phyloP scores from a whole-genome alignment of 164 flowering plant genomes.

The Piper betle region DNA sequence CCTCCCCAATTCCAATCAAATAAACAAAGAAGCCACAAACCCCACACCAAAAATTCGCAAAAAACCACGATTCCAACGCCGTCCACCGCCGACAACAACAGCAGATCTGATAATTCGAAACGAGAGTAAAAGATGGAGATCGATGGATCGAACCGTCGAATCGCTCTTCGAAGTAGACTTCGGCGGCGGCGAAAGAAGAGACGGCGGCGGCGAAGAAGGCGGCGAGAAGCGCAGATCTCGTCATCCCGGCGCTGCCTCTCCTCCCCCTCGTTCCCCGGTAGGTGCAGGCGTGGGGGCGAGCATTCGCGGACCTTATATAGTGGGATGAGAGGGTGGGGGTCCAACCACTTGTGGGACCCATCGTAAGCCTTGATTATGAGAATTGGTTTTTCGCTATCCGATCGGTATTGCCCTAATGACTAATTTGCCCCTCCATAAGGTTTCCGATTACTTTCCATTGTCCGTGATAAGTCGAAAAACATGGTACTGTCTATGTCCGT shows the following conservation, averaged over 20 bases:
- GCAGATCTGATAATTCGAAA: background rate
- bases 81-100: background rate
- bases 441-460: too few species aligned
- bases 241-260: slow-evolving; percentile 2
- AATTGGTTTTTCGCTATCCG: too few species aligned
- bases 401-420: too few species aligned
- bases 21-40: too few species aligned
- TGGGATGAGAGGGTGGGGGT: too few species aligned
- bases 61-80: background rate
- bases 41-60: background rate
- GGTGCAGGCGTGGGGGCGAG: background rate
- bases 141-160: slow-evolving; percentile 29
- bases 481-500: too few species aligned
- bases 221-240: slow-evolving; percentile 3
- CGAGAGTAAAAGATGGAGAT: background rate
- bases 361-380: too few species aligned
- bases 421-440: too few species aligned
- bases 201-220: background rate
- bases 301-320: too few species aligned
- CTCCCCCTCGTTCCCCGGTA: background rate
- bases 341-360: too few species aligned
- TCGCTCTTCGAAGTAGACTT: slow-evolving; percentile 45
- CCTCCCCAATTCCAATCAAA: background rate
- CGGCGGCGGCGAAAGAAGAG: slow-evolving; percentile 11
- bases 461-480: too few species aligned